A percentile compares a stretch with the other conserved stretches of the same genome.
Conservation (phyloP, 495 filamentous ascomycete genomes). For the Xylaria acuta region DNA sequence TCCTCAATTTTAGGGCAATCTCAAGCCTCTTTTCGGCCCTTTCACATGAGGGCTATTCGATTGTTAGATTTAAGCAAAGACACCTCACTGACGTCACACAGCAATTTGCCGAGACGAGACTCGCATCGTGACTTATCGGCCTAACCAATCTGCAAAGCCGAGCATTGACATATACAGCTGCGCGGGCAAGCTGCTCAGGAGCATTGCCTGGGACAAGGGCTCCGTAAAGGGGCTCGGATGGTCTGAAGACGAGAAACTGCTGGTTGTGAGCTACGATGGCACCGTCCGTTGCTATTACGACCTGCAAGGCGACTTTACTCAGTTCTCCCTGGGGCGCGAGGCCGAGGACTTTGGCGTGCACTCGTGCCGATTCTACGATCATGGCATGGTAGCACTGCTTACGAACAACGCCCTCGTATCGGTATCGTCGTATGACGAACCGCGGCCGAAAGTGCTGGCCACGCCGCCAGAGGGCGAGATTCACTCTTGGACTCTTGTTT, state of each 20-base stretch:
- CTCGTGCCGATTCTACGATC: constrained; percentile 87
- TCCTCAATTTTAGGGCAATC: too few species aligned
- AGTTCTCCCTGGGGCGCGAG: constrained; percentile 92
- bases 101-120: constrained; percentile 89
- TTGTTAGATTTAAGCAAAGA: neutral
- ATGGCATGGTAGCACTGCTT: constrained; percentile 91
- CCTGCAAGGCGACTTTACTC: constrained; percentile 89
- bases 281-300: constrained; percentile 92
- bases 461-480: constrained; percentile 78
- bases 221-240: constrained; percentile 89
- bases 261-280: constrained; percentile 88
- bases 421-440: constrained; percentile 89
- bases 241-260: constrained; percentile 94
- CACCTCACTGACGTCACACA: constrained; percentile 45
- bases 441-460: constrained; percentile 82
- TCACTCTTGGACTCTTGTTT: constrained; percentile 87
- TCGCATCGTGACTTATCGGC: constrained; percentile 78
- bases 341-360: constrained; percentile 86
- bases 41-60: neutral
- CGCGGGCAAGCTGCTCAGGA: constrained; percentile 79
- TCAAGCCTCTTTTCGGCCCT: neutral
- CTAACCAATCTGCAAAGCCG: constrained; percentile 73
- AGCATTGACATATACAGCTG: constrained; percentile 95
- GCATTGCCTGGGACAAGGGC: constrained; percentile 85
- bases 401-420: constrained; percentile 86